Evolutionary conservation across 768 basidiomycete species (phyloP).

Genomic region (Auricularia cornea): DNA sequence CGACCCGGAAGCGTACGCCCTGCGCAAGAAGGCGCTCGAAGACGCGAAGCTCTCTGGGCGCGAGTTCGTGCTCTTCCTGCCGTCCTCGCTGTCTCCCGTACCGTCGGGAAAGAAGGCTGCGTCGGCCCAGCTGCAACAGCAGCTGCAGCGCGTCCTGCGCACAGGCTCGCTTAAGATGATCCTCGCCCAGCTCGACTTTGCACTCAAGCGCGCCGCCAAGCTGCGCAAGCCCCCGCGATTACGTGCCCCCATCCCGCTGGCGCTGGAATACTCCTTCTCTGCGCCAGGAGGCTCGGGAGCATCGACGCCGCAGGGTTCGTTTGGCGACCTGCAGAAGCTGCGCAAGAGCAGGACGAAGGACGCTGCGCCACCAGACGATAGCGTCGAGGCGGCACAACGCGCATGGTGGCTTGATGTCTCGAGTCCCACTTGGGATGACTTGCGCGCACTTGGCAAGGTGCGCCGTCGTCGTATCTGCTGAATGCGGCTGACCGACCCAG

Average conservation of each 20-base stretch:
- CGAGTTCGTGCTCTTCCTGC: constrained; percentile 34
- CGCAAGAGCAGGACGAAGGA: constrained; percentile 37
- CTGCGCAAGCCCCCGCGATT: constrained; percentile 15
- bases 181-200: constrained; percentile 41
- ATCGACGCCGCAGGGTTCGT: constrained; percentile 24
- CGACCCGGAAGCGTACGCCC: constrained; percentile 30
- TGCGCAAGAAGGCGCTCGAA: constrained; percentile 30
- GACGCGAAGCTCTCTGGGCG: constrained; percentile 33
- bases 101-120: background rate
- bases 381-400: constrained; percentile 24
- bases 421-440: constrained; percentile 81
- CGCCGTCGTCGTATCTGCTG: constrained; percentile 12
- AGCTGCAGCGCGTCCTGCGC: constrained; percentile 24
- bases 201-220: constrained; percentile 34
- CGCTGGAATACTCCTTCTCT: background rate
- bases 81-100: constrained; percentile 5
- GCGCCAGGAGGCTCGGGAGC: constrained; percentile 4
- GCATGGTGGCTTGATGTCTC: constrained; percentile 91
- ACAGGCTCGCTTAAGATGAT: constrained; percentile 42
- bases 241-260: constrained; percentile 3
- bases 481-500: background rate
- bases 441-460: constrained; percentile 79
- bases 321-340: constrained; percentile 14
- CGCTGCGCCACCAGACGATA: constrained; percentile 9
- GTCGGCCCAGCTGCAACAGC: constrained; percentile 6